Evolutionary conservation across 257 asterid species (phyloP), one percentile per base, ranked within the genome.

Genomic region (Nicotiana tabacum): DNA sequence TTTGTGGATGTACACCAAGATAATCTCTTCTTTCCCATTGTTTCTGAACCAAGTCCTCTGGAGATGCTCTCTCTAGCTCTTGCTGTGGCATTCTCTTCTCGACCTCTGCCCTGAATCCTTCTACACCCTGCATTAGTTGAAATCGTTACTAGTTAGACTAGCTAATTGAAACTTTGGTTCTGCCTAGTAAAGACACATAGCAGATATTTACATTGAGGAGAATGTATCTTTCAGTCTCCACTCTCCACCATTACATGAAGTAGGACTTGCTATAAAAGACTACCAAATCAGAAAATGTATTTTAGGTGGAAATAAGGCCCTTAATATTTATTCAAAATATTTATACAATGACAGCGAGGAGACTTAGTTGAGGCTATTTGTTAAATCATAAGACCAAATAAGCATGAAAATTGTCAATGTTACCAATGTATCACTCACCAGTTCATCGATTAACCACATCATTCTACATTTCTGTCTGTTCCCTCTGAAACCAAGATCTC

Each of bases 361-460:
- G 16, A 24, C 16, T 15, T 74, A 2, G 80, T 27, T 13, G 64
- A 74, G 62, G 62, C 39, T 37, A 74, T 48, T 35, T 56, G 32
- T 39, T n/a, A 39, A 67, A 29, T 11, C 7, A 2, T 74, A 2
- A 74, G 39, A 48, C 27, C 6, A 13, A 74, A 1, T 1, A 74
- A 3, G 58, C 18, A 53, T 12, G 58, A 11, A 53, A 11, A 53
- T 15, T 1, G 18, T 53, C 17, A 53, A 13, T 53, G 58, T 3
- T 12, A 13, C 58, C 58, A 0, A 3, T 4, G 61, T 48, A 76
- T 56, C 64, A 87, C 99, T 94, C 33, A 96, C 99, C 78, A 96
- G 97, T 89, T 96, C 99, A 89, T 96, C 99, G 8, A 96, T 96
- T 35, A 94, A 84, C 99, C 99, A 96, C 99, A 96, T 96, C 98